Base-by-base conservation (phyloP, 2,329 filamentous ascomycete species). In the Monilinia laxa region DNA sequence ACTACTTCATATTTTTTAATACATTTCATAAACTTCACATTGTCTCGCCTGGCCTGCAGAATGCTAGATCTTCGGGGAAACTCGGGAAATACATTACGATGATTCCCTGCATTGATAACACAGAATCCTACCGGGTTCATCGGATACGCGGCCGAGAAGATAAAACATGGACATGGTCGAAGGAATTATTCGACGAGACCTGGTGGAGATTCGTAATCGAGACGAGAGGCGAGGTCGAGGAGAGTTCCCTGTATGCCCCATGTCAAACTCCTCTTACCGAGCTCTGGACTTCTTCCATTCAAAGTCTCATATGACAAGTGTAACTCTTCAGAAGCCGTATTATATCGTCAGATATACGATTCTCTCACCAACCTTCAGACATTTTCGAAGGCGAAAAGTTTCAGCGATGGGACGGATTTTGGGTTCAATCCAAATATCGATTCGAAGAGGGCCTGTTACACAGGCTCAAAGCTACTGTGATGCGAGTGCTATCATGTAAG, bases 31-130 rank as follows among this genome's bases (percentile, higher is more conserved):
- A 7, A 49, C 2, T 18, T 25, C 28, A 51, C 35, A 5, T 16
- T 59, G 57, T 23, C 42, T 60, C n/a, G 16, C 7, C 49, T 45
- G 6, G 45, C 45, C 11, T n/a, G 25, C 40, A 35, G 5, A 49
- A 58, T 23, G 12, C 20, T 11, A 51, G 45, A 10, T 35, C 35
- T 20, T 49, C 20, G 28, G 20, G 20, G 23, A 35, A 35, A 12
- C 14, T 23, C 42, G 20, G 28, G 20, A 31, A 60, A 20, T 60
- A 11, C 57, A 38, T 51, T 40, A 14, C 31, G 31, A 35, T 35
- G 31, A 35, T 35, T 35, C 31, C 31, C 31, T 35, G 42, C 25
- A 59, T 59, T 59, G 25, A 35, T 59, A n/a, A 35, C 57, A 35
- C 42, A 31, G 10, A 49, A 49, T 49, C 57, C 57, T 59, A 49